These are phyloP conservation scores for Candida palmyrensis DNA, from an alignment of 805 yeast species.

Conservation along the genomic window DNA sequence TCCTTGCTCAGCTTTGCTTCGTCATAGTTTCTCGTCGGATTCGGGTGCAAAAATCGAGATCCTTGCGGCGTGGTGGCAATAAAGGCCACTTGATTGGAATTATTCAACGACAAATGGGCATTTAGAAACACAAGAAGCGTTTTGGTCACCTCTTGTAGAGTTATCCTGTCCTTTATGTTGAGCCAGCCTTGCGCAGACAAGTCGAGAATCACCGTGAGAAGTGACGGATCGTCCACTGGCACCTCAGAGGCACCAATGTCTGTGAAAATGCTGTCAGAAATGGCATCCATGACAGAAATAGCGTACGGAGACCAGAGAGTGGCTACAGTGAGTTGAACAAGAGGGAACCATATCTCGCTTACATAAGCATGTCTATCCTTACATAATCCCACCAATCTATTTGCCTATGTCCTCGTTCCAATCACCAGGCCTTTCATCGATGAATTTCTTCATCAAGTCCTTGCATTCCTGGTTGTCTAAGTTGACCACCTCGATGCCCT, in stretches of 20 bases:
- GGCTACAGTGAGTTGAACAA: too few species aligned
- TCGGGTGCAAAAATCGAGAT: slow-evolving; percentile 68
- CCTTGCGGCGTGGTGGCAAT: slow-evolving; percentile 71
- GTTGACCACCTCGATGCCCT: slow-evolving; percentile 72
- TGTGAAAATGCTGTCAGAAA: slow-evolving; percentile 53
- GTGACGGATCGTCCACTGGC: slow-evolving; percentile 54
- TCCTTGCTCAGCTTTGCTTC: slow-evolving; percentile 6
- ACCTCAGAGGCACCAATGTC: slow-evolving; percentile 20
- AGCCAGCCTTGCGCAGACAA: slow-evolving; percentile 70
- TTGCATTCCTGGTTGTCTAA: slow-evolving; percentile 57
- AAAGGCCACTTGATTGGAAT: slow-evolving; percentile 78
- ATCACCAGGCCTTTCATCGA: slow-evolving; percentile 67
- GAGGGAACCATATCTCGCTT: too few species aligned
- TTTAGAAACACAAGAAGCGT: slow-evolving; percentile 73
- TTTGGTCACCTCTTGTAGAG: slow-evolving; percentile 56
- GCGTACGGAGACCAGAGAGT: too few species aligned
- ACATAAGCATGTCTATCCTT: too few species aligned
- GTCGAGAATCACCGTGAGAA: slow-evolving; percentile 74
- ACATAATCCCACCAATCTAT: too few species aligned
- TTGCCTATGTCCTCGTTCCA: slow-evolving; percentile 82
- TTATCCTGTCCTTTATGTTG: slow-evolving; percentile 38
- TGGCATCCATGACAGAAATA: slow-evolving; percentile 54
- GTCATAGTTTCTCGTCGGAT: slow-evolving; percentile 17
- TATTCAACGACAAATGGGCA: slow-evolving; percentile 82
- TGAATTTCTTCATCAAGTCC: slow-evolving; percentile 71